These are phyloP conservation scores for Aureobasidium sp. DNA, from an alignment of 2,329 filamentous ascomycete genomes.

Conservation along the genomic window DNA sequence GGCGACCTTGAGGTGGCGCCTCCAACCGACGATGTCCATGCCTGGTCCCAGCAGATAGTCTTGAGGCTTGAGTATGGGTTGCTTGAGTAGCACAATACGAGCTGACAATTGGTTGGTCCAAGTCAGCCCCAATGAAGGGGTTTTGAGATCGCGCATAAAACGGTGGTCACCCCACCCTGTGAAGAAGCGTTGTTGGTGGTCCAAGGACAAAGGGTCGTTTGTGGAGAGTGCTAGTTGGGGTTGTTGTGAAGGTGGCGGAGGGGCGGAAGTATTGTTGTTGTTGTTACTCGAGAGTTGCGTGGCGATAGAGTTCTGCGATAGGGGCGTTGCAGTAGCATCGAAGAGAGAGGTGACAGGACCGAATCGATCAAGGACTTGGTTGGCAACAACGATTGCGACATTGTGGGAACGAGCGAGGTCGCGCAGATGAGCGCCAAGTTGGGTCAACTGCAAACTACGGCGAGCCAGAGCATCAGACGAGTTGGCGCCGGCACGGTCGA, in stretches of 20 bases:
- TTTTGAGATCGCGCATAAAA: conserved; percentile 53
- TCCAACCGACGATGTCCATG: conserved; percentile 51
- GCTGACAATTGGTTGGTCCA: conserved; percentile 86
- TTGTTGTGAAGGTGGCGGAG: conserved; percentile 6
- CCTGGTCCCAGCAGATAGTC: conserved; percentile 35
- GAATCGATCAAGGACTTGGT: conserved; percentile 92
- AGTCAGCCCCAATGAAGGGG: conserved; percentile 75
- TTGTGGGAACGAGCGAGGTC: conserved; percentile 65
- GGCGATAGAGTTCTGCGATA: conserved; percentile 1
- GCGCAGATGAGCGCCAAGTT: conserved; percentile 66
- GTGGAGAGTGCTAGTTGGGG: conserved; percentile 27
- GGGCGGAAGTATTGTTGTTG: background rate
- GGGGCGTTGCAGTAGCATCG: background rate
- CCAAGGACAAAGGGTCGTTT: conserved; percentile 57
- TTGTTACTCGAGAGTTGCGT: background rate
- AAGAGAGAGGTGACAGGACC: conserved; percentile 21
- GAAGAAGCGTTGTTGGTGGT: conserved; percentile 91
- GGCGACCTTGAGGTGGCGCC: conserved; percentile 77
- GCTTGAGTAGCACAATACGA: conserved; percentile 72
- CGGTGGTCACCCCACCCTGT: conserved; percentile 77
- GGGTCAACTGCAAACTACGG: conserved; percentile 67
- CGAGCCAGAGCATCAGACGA: conserved; percentile 50
- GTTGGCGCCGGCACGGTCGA: conserved; percentile 45
- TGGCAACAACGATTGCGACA: conserved; percentile 82
- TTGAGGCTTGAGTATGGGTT: conserved; percentile 42